Evolutionary conservation across 75 land plant species (phyloP), one percentile per base, ranked within the genome.

Genomic region (Picea sitchensis): DNA sequence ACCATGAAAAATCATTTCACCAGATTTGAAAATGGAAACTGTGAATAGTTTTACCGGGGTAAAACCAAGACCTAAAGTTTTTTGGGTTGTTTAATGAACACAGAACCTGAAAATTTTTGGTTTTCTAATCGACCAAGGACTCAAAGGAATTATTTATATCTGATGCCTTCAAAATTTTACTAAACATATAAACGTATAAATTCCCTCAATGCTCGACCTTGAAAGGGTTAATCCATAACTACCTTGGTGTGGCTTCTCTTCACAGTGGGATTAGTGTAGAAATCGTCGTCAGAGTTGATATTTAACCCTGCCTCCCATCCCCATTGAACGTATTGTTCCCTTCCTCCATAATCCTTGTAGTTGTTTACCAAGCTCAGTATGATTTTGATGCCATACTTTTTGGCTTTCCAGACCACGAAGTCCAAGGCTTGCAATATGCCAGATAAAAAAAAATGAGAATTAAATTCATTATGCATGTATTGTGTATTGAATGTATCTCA

Each of bases 271-370:
- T 91, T 86, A 15, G 87, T 84, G 72, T 86, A 95, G 87, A 95
- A 95, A 80, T 86, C 92, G 81, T 95, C 98, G 20, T 91, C 94
- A 76, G 89, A 83, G 34, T 61, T 62, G 47, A 85, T 41, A 75
- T 71, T 64, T 59, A 84, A 86, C 13, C 93, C 93, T 32, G 63
- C 72, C 75, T 83, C 63, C 68, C 88, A 84, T 54, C 93, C 98
- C 98, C 98, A 96, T 34, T 92, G 64, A 54, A 96, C 96, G 85
- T 96, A 96, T 87, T 94, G 92, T 51, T 81, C 80, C 80, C 86
- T 94, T 32, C 98, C 98, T 56, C 98, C 96, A 78, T 84, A 89
- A 82, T 79, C 83, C 0, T 85, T 91, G 61, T 94, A 92, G 82
- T 94, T 92, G 84, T 96, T 90, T 3, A 72, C 91, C 18, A 96